Evolutionary conservation across 2,329 filamentous ascomycete species (phyloP), one percentile per base, ranked within the genome.

Genomic region (Aspergillus sp.): DNA sequence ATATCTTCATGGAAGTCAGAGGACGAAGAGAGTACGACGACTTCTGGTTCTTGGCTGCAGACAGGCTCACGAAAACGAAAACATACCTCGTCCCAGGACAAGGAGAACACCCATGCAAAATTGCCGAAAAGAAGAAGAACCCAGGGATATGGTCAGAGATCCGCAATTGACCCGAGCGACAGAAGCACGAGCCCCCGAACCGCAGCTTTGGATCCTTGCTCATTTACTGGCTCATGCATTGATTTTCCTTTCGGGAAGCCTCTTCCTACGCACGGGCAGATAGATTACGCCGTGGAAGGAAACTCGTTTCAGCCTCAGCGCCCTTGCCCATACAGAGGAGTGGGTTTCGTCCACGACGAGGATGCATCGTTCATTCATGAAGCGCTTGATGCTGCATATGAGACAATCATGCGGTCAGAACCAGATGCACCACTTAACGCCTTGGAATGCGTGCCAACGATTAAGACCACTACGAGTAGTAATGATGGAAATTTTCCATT

Each of bases 391-490:
- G 44, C 41, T 22, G 60, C 54, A 19, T 56, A 58, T 42, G 57
- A 58, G 19, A 52, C 40, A 39, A 62, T 62, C 22, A 51, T 60
- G 54, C 55, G 55, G n/a, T 47, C 57, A 22, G 54, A 60, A 30
- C 33, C 13, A 39, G 40, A 24, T 12, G 12, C 19, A 15, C 12
- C 39, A 17, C 12, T 27, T 15, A 15, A 30, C 8, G 8, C 40
- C 15, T 22, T 24, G 9, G 44, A 52, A 7, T 37, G 12, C 46
- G 42, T 13, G 27, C 30, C 44, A 12, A 24, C 8, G 13, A 39
- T 13, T 33, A 47, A 11, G 17, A 20, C 19, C 9, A 54, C 2
- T 41, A 20, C 20, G 30, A 39, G 46, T 27, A 45, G 5, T 17
- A 39, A 34, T 37, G 44, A 22, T 33, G 37, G 20, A n/a, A n/a